phyloP scores from a whole-genome alignment of 129 eudicot species.

The Kitagawia praeruptora region DNA sequence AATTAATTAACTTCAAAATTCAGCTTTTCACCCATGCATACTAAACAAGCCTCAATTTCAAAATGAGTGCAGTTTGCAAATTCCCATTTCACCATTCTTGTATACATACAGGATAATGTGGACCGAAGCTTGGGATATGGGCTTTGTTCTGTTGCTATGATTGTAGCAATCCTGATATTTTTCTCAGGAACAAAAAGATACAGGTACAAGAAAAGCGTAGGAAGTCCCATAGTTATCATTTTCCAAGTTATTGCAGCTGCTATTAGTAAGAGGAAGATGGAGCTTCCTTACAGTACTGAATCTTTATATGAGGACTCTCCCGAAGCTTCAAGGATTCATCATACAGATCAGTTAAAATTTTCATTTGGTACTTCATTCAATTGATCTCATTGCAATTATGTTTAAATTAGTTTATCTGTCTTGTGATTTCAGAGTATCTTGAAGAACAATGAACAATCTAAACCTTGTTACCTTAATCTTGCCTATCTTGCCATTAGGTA shows the following conservation, averaged over 20 bases:
- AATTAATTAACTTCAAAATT: neutral
- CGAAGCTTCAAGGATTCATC: conserved; percentile 48
- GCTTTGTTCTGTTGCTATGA: conserved; percentile 71
- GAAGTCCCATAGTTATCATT: conserved; percentile 81
- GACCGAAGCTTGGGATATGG: conserved; percentile 92
- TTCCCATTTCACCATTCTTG: conserved; percentile 76
- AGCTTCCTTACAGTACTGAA: conserved; percentile 48
- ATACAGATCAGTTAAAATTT: conserved; percentile 87
- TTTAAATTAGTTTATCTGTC: too few relatives aligned
- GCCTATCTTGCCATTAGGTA: too few relatives aligned
- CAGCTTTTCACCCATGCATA: neutral
- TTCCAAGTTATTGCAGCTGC: conserved; percentile 69
- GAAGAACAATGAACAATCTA: too few relatives aligned
- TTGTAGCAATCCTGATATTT: conserved; percentile 48
- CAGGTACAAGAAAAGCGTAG: conserved; percentile 67
- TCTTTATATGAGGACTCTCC: conserved; percentile 62
- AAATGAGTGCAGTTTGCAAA: too few relatives aligned
- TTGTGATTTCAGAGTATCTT: too few relatives aligned
- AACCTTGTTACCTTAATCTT: too few relatives aligned
- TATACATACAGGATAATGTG: conserved; percentile 82
- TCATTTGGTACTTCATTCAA: too few relatives aligned
- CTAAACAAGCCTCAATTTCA: too few relatives aligned
- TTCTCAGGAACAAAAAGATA: conserved; percentile 57
- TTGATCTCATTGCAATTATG: too few relatives aligned
- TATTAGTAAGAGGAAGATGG: conserved; percentile 43